Evolutionary conservation across 2,329 filamentous ascomycete genomes (phyloP).

Genomic region (Beauveria brongniartii): DNA sequence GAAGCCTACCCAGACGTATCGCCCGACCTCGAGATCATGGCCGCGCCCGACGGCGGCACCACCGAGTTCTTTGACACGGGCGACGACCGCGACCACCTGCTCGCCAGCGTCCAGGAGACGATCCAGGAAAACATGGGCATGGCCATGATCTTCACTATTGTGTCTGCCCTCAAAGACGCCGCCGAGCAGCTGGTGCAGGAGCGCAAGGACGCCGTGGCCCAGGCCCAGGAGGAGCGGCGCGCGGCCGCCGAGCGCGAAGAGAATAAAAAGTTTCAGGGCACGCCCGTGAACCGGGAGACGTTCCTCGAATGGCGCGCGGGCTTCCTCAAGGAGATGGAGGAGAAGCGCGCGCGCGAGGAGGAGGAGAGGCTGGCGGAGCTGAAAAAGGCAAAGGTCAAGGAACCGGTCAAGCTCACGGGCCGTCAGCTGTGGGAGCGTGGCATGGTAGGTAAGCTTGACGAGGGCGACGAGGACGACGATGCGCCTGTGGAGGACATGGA

Average conservation of each 20-base stretch:
- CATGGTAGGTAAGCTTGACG: conserved; percentile 57
- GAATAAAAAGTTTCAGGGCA: conserved; percentile 93
- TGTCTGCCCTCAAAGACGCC: conserved; percentile 77
- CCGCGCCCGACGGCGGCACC: conserved; percentile 59
- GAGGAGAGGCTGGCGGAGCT: conserved; percentile 77
- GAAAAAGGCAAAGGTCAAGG: conserved; percentile 70
- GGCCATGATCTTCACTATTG: conserved; percentile 93
- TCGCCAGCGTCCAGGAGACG: conserved; percentile 62
- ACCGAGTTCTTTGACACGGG: conserved; percentile 71
- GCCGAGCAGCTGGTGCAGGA: conserved; percentile 79
- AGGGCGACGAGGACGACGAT: conserved; percentile 59
- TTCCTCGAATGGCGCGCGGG: conserved; percentile 75
- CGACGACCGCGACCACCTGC: conserved; percentile 67
- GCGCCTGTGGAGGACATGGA: conserved; percentile 54
- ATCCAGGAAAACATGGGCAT: conserved; percentile 93
- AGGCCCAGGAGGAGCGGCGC: conserved; percentile 44
- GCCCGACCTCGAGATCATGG: conserved; percentile 71
- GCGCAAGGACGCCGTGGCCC: conserved; percentile 52
- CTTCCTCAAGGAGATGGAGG: conserved; percentile 76
- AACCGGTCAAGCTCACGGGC: conserved; percentile 63
- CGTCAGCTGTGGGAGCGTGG: conserved; percentile 73
- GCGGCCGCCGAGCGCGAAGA: conserved; percentile 73
- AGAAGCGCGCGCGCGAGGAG: conserved; percentile 56
- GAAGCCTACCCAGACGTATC: conserved; percentile 82
- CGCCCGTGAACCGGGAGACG: conserved; percentile 75